A percentile compares a stretch with the other conserved stretches of the same genome.
Conservation (phyloP, 768 basidiomycete genomes). For the Erythrobasidium yunnanense region DNA sequence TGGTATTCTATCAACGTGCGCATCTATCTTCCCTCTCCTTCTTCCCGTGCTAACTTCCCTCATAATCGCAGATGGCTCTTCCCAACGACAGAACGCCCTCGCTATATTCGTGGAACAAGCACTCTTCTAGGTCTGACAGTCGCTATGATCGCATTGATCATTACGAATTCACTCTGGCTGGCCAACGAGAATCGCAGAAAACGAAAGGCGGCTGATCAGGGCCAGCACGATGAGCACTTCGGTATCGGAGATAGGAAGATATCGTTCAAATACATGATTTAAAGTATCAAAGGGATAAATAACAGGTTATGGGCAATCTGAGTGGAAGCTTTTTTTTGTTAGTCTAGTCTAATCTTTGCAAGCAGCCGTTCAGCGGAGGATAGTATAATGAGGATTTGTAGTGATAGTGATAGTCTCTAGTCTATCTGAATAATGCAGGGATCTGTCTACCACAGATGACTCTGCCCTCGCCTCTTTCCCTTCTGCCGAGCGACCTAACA, state of each 20-base stretch:
- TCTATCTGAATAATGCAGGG: too few species aligned
- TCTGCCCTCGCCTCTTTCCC: background rate
- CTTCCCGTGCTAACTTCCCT: background rate
- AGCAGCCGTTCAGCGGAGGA: too few species aligned
- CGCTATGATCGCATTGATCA: background rate
- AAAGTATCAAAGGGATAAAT: too few species aligned
- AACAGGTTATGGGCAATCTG: too few species aligned
- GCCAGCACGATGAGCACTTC: background rate
- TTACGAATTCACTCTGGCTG: conserved; percentile 1
- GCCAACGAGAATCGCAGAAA: background rate
- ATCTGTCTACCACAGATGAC: background rate
- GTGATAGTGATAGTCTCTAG: too few species aligned
- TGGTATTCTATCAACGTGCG: conserved; percentile 10
- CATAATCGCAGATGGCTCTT: too few species aligned
- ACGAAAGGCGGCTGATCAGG: background rate
- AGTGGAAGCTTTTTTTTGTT: too few species aligned
- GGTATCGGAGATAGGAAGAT: background rate
- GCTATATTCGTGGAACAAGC: conserved; percentile 10
- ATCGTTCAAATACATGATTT: conserved; percentile 12
- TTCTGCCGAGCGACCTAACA: background rate
- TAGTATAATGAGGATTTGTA: too few species aligned
- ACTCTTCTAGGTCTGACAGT: conserved; percentile 4
- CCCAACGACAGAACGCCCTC: conserved; percentile 6
- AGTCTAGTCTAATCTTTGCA: too few species aligned
- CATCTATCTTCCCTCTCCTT: background rate